Evolutionary conservation across 225 moss, liverwort and hornwort genomes (phyloP).

Genomic region (Polytrichum commune): DNA sequence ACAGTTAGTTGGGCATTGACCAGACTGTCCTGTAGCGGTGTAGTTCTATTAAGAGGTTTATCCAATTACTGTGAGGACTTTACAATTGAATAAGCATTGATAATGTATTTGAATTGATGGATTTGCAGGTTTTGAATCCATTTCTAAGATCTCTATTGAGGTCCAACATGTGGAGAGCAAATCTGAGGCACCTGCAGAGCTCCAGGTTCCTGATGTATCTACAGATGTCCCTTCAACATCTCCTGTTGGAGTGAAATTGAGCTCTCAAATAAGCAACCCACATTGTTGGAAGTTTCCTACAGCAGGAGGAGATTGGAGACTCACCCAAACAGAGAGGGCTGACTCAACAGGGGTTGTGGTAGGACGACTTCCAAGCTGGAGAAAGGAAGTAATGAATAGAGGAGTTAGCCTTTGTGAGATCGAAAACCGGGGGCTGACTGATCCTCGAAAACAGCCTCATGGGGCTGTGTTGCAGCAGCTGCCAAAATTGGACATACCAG

Average conservation of each 20-base stretch:
- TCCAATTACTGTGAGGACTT: too few relatives aligned
- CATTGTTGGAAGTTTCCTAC: constrained; percentile 86
- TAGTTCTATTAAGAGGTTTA: too few relatives aligned
- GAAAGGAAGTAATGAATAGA: constrained; percentile 79
- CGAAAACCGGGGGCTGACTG: constrained; percentile 40
- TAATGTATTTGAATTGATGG: constrained; percentile 1
- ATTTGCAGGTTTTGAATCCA: constrained; percentile 26
- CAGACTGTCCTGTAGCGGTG: too few relatives aligned
- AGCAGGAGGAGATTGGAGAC: constrained; percentile 93
- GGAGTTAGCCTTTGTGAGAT: constrained; percentile 73
- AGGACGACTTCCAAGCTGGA: constrained; percentile 43
- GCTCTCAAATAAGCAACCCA: constrained; percentile 43
- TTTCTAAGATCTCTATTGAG: constrained; percentile 27
- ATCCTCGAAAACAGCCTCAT: constrained; percentile 70
- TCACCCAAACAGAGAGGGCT: constrained; percentile 38
- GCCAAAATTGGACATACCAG: constrained; percentile 72
- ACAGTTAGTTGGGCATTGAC: too few relatives aligned
- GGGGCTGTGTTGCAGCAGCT: constrained; percentile 29
- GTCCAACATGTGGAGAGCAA: constrained; percentile 34
- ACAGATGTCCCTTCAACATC: constrained; percentile 23
- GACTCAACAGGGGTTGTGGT: constrained; percentile 33
- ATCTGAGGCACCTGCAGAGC: constrained; percentile 31
- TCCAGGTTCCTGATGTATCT: constrained; percentile 22
- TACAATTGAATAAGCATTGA: too few relatives aligned
- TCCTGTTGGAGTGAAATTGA: constrained; percentile 30